Conservation (phyloP, 2,329 filamentous ascomycete species). For the Penicillium sp. region DNA sequence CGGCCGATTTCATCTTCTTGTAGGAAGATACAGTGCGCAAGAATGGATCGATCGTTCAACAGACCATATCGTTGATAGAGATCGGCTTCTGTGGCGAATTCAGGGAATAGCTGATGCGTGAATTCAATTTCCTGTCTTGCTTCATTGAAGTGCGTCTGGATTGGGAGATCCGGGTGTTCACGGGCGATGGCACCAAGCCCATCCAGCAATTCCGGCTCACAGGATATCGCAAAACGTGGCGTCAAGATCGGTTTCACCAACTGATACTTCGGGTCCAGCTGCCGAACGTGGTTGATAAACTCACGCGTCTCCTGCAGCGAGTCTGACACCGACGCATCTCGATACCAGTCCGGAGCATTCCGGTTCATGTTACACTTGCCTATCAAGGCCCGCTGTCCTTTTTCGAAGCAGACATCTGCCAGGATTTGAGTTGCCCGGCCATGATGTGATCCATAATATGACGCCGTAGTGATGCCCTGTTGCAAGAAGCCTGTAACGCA, state of each 20-base stretch:
- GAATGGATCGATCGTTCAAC: constrained; percentile 54
- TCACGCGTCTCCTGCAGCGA: constrained; percentile 51
- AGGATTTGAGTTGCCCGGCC: constrained; percentile 31
- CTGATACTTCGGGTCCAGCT: constrained; percentile 43
- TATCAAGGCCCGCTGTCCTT: constrained; percentile 36
- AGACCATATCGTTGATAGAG: constrained; percentile 57
- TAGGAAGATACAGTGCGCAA: constrained; percentile 65
- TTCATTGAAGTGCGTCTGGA: constrained; percentile 68
- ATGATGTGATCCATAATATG: constrained; percentile 37
- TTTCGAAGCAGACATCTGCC: constrained; percentile 31
- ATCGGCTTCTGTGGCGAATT: constrained; percentile 56
- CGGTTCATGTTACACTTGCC: constrained; percentile 41
- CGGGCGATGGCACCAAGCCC: constrained; percentile 55
- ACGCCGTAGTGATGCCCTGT: constrained; percentile 46
- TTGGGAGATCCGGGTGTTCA: constrained; percentile 49
- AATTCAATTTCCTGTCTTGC: constrained; percentile 57
- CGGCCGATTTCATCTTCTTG: constrained; percentile 53
- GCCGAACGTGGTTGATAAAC: constrained; percentile 49
- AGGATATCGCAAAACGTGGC: constrained; percentile 61
- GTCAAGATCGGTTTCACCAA: constrained; percentile 54
- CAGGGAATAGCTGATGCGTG: constrained; percentile 55
- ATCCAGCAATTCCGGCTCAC: constrained; percentile 51
- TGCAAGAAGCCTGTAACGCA: constrained; percentile 57
- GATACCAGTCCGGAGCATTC: constrained; percentile 50
- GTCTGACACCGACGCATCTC: constrained; percentile 46